These are phyloP conservation scores for Boletus sp. DNA, from an alignment of 768 basidiomycete species.

Conservation along the genomic window DNA sequence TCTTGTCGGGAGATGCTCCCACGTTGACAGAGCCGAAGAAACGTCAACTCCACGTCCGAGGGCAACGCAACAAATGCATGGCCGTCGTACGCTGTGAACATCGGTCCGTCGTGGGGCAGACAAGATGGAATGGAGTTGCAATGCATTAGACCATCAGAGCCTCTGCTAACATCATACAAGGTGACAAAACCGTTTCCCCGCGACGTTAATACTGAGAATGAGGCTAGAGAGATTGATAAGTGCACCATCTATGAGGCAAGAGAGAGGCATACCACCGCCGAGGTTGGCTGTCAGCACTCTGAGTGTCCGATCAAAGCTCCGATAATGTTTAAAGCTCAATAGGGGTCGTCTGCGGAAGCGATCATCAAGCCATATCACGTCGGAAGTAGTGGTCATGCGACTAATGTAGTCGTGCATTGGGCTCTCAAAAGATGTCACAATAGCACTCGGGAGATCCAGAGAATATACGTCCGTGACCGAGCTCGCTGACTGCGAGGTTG, in stretches of 20 bases:
- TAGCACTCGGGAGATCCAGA: conserved; percentile 31
- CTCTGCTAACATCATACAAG: conserved; percentile 57
- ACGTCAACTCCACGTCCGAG: conserved; percentile 26
- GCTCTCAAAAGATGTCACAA: conserved; percentile 55
- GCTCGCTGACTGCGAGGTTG: conserved; percentile 29
- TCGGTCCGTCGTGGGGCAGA: conserved; percentile 31
- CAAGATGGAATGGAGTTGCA: conserved; percentile 39
- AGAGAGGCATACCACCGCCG: conserved; percentile 27
- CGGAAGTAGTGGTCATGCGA: conserved; percentile 55
- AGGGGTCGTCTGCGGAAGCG: conserved; percentile 57
- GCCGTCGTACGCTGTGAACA: conserved; percentile 30
- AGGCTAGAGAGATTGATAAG: conserved; percentile 33
- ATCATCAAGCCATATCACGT: conserved; percentile 69
- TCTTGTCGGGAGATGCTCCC: conserved; percentile 47
- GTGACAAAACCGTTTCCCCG: conserved; percentile 55
- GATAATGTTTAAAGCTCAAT: conserved; percentile 57
- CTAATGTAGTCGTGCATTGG: conserved; percentile 41
- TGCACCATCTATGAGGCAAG: neutral
- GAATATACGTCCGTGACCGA: conserved; percentile 34
- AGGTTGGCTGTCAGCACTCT: conserved; percentile 38
- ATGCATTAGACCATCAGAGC: conserved; percentile 40
- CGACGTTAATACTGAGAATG: conserved; percentile 57
- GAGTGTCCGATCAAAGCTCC: conserved; percentile 59
- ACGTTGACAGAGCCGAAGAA: conserved; percentile 47
- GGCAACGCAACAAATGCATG: conserved; percentile 32